Conservation (phyloP, 352 stramenopile genomes). For the Phytopythium chamaehyphon region DNA sequence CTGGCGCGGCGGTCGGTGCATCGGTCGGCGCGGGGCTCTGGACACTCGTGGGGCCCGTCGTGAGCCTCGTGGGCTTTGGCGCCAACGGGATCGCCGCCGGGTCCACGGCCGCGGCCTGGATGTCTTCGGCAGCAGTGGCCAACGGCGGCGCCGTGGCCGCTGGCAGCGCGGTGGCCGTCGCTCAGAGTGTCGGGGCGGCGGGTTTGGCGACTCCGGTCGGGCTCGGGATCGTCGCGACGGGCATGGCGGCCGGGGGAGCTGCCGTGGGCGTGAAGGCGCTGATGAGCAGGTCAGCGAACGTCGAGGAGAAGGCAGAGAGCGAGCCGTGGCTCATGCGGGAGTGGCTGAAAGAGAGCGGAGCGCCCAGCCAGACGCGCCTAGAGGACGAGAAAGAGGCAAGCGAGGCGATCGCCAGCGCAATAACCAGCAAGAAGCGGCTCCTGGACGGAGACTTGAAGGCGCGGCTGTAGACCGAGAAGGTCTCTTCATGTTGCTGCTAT, state of each 20-base stretch:
- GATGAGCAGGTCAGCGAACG: neutral
- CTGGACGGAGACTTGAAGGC: constrained; percentile 12
- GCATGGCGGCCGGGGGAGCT: constrained; percentile 8
- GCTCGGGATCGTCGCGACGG: constrained; percentile 17
- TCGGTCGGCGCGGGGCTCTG: constrained; percentile 17
- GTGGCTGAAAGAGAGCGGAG: constrained; percentile 1
- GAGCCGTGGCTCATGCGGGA: constrained; percentile 14
- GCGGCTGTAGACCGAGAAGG: constrained; percentile 6
- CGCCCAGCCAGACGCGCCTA: constrained; percentile 6
- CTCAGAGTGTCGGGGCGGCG: constrained; percentile 47
- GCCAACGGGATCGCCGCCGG: constrained; percentile 32
- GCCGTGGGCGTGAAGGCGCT: constrained; percentile 1
- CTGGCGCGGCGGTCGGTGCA: constrained; percentile 17
- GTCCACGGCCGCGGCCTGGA: constrained; percentile 44
- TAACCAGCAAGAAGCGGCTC: constrained; percentile 13
- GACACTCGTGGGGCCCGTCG: constrained; percentile 16
- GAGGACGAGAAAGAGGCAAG: constrained; percentile 14
- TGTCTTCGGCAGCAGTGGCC: constrained; percentile 48
- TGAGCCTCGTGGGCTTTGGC: constrained; percentile 33
- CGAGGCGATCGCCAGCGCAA: constrained; percentile 15
- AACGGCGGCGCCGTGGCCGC: constrained; percentile 41
- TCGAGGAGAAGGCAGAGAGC: neutral
- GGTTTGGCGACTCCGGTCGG: constrained; percentile 28
- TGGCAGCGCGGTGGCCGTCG: constrained; percentile 28
- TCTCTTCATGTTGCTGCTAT: too few species aligned